Evolutionary conservation across 192 early-diverging fungal species (phyloP).

Genomic region (Rhizophagus sp.): DNA sequence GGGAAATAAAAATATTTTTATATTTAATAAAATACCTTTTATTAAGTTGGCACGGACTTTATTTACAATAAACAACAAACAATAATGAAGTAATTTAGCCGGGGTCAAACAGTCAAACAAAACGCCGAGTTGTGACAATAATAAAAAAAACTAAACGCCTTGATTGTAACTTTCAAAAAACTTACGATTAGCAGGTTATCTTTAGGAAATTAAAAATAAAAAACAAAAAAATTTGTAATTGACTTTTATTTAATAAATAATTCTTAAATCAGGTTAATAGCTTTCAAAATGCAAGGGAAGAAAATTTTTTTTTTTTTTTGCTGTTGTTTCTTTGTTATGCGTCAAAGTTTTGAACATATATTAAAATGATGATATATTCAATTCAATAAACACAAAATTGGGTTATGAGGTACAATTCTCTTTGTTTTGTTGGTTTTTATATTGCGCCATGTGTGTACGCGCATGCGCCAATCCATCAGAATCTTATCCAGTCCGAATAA

Average conservation of each 20-base stretch:
- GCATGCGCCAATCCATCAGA: neutral
- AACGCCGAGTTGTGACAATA: neutral
- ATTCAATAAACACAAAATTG: neutral
- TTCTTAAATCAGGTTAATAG: neutral
- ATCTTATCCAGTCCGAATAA: neutral
- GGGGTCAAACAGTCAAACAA: neutral
- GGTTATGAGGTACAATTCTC: neutral
- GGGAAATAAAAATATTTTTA: too few species aligned
- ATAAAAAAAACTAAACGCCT: neutral
- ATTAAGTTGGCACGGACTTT: neutral
- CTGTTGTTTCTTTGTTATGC: neutral
- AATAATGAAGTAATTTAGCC: neutral
- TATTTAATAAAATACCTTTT: too few species aligned
- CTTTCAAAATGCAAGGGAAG: neutral
- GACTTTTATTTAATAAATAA: too few species aligned
- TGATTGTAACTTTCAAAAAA: neutral
- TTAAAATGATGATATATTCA: neutral
- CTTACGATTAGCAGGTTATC: neutral
- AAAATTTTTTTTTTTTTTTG: neutral
- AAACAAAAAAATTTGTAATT: too few species aligned
- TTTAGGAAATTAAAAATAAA: neutral
- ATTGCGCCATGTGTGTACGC: neutral
- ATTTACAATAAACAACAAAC: neutral
- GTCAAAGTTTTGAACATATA: neutral
- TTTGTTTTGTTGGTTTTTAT: neutral